phyloP scores from a whole-genome alignment of 1,139 yeast genomes.

The Pneumocystis carinii region DNA sequence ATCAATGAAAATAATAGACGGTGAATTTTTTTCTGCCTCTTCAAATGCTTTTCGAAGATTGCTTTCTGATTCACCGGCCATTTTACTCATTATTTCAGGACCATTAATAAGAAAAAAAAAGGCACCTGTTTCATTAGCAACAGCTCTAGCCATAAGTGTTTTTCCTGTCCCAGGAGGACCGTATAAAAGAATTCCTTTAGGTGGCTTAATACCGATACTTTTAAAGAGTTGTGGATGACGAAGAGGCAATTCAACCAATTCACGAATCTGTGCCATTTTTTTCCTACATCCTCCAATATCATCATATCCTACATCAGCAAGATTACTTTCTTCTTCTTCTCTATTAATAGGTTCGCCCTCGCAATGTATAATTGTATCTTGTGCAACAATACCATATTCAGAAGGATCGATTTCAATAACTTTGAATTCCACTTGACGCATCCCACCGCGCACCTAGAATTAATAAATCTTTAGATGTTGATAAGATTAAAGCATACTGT shows the following conservation, averaged over 20 bases:
- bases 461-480: background rate
- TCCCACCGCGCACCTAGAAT: constrained; percentile 56
- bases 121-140: constrained; percentile 98
- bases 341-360: constrained; percentile 99
- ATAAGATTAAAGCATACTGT: constrained; percentile 33
- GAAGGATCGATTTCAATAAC: constrained; percentile 97
- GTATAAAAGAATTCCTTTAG: constrained; percentile 90
- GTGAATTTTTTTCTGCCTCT: constrained; percentile 97
- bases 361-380: constrained; percentile 93
- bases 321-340: constrained; percentile 93
- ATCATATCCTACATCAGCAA: constrained; percentile 95
- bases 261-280: constrained; percentile 97
- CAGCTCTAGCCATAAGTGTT: constrained; percentile 98
- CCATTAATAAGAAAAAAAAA: constrained; percentile 95
- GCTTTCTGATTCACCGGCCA: constrained; percentile 99
- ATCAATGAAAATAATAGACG: constrained; percentile 91
- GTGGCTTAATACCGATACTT: constrained; percentile 94
- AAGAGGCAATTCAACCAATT: constrained; percentile 86
- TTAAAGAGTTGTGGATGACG: constrained; percentile 96
- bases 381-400: constrained; percentile 95
- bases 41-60: constrained; percentile 95
- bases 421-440: constrained; percentile 98
- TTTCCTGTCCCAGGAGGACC: constrained; percentile 99
- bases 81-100: constrained; percentile 99
- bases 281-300: constrained; percentile 98